Base-by-base conservation (phyloP, 495 filamentous ascomycete genomes). In the Podospora fimiseda region DNA sequence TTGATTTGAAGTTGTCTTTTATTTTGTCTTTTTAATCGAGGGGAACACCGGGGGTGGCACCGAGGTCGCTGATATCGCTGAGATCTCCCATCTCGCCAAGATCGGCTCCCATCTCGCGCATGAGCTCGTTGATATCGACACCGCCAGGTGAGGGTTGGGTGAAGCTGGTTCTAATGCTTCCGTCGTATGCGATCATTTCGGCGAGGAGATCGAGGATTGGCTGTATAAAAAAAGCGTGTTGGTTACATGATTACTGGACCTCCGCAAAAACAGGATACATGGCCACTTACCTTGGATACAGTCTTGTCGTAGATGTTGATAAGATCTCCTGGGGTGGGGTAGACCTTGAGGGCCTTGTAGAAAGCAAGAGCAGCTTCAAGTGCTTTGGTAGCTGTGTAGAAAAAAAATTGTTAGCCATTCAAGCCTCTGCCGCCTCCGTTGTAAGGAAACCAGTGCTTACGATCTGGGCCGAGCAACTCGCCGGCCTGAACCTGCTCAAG, bases 231-330 rank as follows among this genome's bases (percentile, higher is more conserved):
- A 71, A 44, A 2, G 48, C 43, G 21, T 23, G 43, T 16, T n/a
- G n/a, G n/a, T n/a, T n/a, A n/a, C n/a, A n/a, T n/a, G n/a, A n/a
- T n/a, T n/a, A n/a, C n/a, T n/a, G n/a, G n/a, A n/a, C n/a, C n/a
- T 46, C 33, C n/a, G 8, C 22, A n/a, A 18, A 22, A n/a, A 9
- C 3, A 19, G 9, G 5, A 21, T 51, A 18, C 16, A 43, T 27
- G 16, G 18, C 9, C 40, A 15, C 65, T 55, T 74, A 86, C 82
- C 82, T 95, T 96, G 43, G 89, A 82, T 19, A 96, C 91, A 41
- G 92, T 96, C 80, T 95, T 96, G 71, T 97, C 94, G 73, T 96
- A 98, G 67, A 98, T 96, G 52, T 75, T 78, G 67, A 98, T 96
- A 51, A 98, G 77, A 63, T 96, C 93, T 62, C 83, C 80, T 7